Conservation (phyloP, 495 filamentous ascomycete species). For the Penicillium angulare region DNA sequence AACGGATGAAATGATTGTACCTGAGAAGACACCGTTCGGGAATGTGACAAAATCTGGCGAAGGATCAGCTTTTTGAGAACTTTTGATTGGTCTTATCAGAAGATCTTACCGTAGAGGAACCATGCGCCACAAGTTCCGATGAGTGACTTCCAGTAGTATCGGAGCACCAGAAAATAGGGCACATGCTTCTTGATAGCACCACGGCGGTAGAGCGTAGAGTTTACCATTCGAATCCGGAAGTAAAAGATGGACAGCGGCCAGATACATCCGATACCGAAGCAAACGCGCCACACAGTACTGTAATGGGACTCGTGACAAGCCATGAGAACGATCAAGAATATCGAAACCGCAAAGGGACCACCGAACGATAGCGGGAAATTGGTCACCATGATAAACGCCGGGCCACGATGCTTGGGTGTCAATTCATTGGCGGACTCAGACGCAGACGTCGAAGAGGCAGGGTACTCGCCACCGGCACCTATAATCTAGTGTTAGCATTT, state of each 20-base stretch:
- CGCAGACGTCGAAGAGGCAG: slow-evolving; percentile 42
- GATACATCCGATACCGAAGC: slow-evolving; percentile 51
- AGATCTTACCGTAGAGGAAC: slow-evolving; percentile 47
- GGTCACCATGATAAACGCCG: slow-evolving; percentile 54
- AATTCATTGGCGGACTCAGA: slow-evolving; percentile 49
- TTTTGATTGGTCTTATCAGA: background rate
- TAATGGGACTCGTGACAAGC: slow-evolving; percentile 38
- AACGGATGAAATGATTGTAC: slow-evolving; percentile 46
- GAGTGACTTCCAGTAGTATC: slow-evolving; percentile 49
- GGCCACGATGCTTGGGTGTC: slow-evolving; percentile 41
- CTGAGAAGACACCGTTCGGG: slow-evolving; percentile 51
- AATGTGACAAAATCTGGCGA: slow-evolving; percentile 44
- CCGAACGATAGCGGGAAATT: slow-evolving; percentile 52
- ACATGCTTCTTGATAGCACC: slow-evolving; percentile 47
- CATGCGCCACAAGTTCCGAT: slow-evolving; percentile 50
- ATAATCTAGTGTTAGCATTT: background rate
- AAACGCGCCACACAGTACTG: slow-evolving; percentile 51
- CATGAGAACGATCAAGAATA: slow-evolving; percentile 49
- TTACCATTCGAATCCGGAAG: slow-evolving; percentile 53
- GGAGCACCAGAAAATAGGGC: slow-evolving; percentile 43
- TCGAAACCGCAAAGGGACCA: slow-evolving; percentile 45
- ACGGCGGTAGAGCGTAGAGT: slow-evolving; percentile 49
- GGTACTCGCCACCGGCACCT: slow-evolving; percentile 46
- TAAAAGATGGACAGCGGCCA: slow-evolving; percentile 52
- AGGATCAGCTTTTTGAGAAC: no score